phyloP scores from a whole-genome alignment of 257 asterid genomes.

The Solanum habrochaites region DNA sequence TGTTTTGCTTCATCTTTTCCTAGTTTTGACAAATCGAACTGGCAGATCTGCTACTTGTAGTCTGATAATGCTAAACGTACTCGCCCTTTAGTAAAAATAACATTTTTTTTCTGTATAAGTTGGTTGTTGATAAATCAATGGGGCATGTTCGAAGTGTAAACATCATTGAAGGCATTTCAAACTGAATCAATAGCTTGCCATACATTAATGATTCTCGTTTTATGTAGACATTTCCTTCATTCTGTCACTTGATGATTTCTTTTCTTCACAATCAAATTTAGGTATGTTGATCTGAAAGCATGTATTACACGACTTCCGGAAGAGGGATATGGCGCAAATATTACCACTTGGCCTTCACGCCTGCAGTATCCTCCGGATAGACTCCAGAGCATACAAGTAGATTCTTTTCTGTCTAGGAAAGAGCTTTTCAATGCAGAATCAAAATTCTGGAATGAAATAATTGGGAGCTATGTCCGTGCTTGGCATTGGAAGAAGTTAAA shows the following conservation, averaged over 20 bases:
- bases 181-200: not conserved
- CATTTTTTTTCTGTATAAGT: not conserved
- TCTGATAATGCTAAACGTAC: not conserved
- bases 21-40: not conserved
- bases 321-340: slow-evolving; percentile 66
- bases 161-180: not conserved
- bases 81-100: not conserved
- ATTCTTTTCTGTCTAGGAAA: slow-evolving; percentile 66
- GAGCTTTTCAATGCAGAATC: slow-evolving; percentile 77
- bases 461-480: slow-evolving; percentile 48
- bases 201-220: not conserved
- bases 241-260: not conserved
- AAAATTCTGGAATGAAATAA: slow-evolving; percentile 73
- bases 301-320: slow-evolving; percentile 77
- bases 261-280: slow-evolving; percentile 12
- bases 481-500: slow-evolving; percentile 51
- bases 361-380: slow-evolving; percentile 80
- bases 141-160: not conserved
- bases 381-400: slow-evolving; percentile 76
- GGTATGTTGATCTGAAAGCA: slow-evolving; percentile 84
- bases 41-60: not conserved
- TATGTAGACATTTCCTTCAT: not conserved
- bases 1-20: not conserved
- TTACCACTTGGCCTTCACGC: slow-evolving; percentile 81
- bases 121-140: not conserved